Evolutionary conservation across 2,329 filamentous ascomycete genomes (phyloP).

Genomic region (Alternaria dauci): DNA sequence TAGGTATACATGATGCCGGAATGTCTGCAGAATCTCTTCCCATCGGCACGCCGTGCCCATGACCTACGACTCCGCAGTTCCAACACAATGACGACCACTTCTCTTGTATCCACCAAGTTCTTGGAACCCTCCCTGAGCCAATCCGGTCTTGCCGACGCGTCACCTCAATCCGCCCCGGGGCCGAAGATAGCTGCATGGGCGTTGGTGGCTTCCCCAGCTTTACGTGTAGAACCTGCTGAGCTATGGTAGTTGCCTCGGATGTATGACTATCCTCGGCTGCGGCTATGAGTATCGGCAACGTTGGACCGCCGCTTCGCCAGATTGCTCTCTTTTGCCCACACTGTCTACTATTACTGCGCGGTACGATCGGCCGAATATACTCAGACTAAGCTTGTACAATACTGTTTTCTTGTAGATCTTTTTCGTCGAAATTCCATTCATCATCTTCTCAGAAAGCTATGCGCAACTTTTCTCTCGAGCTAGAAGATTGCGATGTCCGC

Average conservation of each 20-base stretch:
- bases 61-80: neutral
- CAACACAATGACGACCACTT: neutral
- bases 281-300: neutral
- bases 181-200: neutral
- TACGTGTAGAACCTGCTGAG: neutral
- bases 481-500: neutral
- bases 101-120: neutral
- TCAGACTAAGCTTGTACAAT: neutral
- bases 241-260: neutral
- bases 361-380: neutral
- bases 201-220: conserved; percentile 2
- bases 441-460: neutral
- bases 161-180: neutral
- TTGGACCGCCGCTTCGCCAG: neutral
- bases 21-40: neutral
- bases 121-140: neutral
- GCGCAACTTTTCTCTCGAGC: neutral
- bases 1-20: neutral
- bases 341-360: neutral
- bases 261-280: conserved; percentile 10
- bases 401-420: neutral
- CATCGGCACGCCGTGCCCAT: neutral
- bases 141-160: neutral
- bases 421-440: too few relatives aligned
- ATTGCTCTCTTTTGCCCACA: neutral